Evolutionary conservation across 495 filamentous ascomycete genomes (phyloP).

Genomic region (Podospora pseudoanserina): DNA sequence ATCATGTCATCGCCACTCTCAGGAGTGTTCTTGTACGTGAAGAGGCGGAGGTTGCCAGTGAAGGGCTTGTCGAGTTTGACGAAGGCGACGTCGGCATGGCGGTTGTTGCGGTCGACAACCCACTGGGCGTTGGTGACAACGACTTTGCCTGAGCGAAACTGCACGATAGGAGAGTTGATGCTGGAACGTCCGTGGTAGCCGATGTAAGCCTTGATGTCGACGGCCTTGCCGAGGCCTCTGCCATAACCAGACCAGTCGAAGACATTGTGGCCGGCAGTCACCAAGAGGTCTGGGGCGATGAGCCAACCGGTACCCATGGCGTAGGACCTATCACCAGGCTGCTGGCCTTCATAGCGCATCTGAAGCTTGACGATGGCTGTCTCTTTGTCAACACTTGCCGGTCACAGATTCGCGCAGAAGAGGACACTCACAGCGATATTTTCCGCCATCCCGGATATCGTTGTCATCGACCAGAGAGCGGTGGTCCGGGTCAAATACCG

Average conservation of each 20-base stretch:
- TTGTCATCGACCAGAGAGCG: slow-evolving; percentile 26
- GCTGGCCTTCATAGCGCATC: slow-evolving; percentile 36
- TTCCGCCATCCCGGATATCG: slow-evolving; percentile 33
- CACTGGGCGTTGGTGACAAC: slow-evolving; percentile 38
- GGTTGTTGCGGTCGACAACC: slow-evolving; percentile 28
- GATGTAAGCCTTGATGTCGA: slow-evolving; percentile 37
- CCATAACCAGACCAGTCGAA: slow-evolving; percentile 35
- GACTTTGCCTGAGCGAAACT: slow-evolving; percentile 33
- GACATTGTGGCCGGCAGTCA: slow-evolving; percentile 41
- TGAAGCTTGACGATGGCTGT: slow-evolving; percentile 41
- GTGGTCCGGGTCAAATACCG: slow-evolving; percentile 26
- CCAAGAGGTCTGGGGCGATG: slow-evolving; percentile 34
- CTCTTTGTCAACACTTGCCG: neutral
- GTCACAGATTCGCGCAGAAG: neutral
- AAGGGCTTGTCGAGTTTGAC: slow-evolving; percentile 39
- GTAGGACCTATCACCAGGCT: slow-evolving; percentile 17
- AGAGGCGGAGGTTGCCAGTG: slow-evolving; percentile 31
- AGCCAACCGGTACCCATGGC: slow-evolving; percentile 40
- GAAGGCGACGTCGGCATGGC: slow-evolving; percentile 38
- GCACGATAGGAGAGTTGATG: slow-evolving; percentile 30
- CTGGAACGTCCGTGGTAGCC: slow-evolving; percentile 35
- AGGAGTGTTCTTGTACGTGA: slow-evolving; percentile 32
- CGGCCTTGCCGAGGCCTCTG: slow-evolving; percentile 26
- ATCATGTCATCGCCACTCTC: slow-evolving; percentile 26
- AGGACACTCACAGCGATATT: slow-evolving; percentile 33